Evolutionary conservation across 176 grass and related monocot species (phyloP).

Genomic region (Rhynchospora pubera): DNA sequence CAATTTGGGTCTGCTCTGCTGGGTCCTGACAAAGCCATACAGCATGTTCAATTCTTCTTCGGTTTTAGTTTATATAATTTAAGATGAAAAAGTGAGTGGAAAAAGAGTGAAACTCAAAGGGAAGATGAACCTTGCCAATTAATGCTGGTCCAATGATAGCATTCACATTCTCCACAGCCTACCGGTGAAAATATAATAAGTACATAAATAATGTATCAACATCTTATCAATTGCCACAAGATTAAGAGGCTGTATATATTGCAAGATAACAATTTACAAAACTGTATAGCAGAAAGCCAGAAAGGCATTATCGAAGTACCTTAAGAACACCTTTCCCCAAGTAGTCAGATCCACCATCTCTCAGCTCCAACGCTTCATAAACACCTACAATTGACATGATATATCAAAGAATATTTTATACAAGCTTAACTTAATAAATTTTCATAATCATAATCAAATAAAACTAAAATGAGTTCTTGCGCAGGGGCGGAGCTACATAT

Average conservation of each 20-base stretch:
- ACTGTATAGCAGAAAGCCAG: not conserved
- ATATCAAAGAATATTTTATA: not conserved
- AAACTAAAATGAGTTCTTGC: not conserved
- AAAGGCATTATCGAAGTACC: conserved; percentile 25
- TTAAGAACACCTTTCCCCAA: conserved; percentile 81
- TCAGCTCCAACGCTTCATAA: conserved; percentile 83
- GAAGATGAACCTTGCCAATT: conserved; percentile 59
- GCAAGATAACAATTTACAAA: not conserved
- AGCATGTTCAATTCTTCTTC: not conserved
- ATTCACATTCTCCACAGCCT: conserved; percentile 89
- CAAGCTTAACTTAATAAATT: not conserved
- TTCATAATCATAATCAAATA: not conserved
- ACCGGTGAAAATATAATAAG: not conserved
- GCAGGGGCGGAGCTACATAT: no score
- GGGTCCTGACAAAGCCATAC: conserved; percentile 51
- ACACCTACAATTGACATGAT: conserved; percentile 30
- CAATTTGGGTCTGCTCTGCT: conserved; percentile 56
- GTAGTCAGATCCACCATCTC: conserved; percentile 89
- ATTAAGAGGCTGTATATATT: not conserved
- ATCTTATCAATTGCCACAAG: not conserved
- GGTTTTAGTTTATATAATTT: not conserved
- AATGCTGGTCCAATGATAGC: conserved; percentile 68
- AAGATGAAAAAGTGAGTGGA: not conserved
- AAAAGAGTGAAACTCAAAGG: not conserved
- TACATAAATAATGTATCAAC: not conserved